Percentiles rank a stretch among this genome's conserved stretches.
Conservation (phyloP, 305 asterid species). For the Fraxinus ornus region DNA sequence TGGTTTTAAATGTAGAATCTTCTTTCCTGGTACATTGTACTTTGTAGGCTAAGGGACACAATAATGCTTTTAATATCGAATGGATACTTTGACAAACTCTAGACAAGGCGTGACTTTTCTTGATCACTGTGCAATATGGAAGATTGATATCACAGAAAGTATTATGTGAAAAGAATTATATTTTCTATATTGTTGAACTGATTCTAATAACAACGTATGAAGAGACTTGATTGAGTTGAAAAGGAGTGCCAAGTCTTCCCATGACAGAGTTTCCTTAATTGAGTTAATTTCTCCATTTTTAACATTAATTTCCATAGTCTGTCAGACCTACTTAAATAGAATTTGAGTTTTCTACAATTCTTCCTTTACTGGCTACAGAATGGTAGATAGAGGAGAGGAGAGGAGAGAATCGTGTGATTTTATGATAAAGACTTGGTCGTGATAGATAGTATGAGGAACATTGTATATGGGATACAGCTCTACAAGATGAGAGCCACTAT, state of each 20-base stretch:
- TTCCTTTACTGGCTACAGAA: neutral
- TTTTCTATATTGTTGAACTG: neutral
- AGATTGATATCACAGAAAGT: neutral
- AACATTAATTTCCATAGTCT: neutral
- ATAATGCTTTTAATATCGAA: neutral
- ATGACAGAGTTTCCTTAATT: neutral
- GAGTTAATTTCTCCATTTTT: neutral
- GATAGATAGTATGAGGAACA: neutral
- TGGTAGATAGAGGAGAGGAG: neutral
- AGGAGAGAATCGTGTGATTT: neutral
- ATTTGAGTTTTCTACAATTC: neutral
- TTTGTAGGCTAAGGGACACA: neutral
- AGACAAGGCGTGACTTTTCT: neutral
- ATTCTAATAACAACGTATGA: neutral
- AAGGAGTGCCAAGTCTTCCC: neutral
- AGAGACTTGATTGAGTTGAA: neutral
- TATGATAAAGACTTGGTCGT: neutral
- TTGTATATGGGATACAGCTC: neutral
- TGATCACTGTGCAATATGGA: slow-evolving; percentile 1
- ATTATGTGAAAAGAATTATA: neutral
- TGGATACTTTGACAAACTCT: neutral
- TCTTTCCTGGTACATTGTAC: neutral
- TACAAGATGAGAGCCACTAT: neutral
- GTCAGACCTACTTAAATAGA: neutral
- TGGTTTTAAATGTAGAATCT: neutral